phyloP scores from a whole-genome alignment of 2,329 filamentous ascomycete genomes.

The Nemania sp. region DNA sequence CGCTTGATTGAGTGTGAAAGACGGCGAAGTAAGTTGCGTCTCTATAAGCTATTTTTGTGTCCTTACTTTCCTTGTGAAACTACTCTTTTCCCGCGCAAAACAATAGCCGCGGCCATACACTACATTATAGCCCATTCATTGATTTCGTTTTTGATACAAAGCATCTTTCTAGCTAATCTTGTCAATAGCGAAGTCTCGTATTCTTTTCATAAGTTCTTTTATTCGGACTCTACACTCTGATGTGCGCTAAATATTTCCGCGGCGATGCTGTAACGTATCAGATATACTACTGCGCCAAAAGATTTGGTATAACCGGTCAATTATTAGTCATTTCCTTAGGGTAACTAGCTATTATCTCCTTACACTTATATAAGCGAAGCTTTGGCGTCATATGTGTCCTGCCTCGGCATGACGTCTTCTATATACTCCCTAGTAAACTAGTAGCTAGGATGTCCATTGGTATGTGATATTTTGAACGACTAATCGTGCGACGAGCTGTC shows the following conservation, averaged over 20 bases:
- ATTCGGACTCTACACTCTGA: constrained; percentile 21
- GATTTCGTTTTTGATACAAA: not conserved
- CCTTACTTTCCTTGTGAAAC: not conserved
- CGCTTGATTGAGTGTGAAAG: not conserved
- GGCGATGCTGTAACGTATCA: too few relatives aligned
- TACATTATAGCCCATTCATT: not conserved
- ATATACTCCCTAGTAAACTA: constrained; percentile 26
- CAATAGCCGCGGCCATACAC: not conserved
- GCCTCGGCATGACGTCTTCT: constrained; percentile 25
- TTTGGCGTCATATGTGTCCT: constrained; percentile 7
- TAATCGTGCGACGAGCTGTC: constrained; percentile 16
- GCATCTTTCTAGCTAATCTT: not conserved
- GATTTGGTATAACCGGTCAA: too few relatives aligned
- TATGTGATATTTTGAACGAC: constrained; percentile 20
- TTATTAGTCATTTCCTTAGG: too few relatives aligned
- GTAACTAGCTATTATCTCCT: not conserved
- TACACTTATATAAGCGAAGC: constrained; percentile 19
- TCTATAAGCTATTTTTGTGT: not conserved
- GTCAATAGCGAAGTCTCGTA: not conserved
- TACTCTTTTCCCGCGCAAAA: not conserved
- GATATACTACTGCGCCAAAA: too few relatives aligned
- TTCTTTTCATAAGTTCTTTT: constrained; percentile 23
- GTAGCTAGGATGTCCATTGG: constrained; percentile 9
- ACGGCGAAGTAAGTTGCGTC: not conserved
- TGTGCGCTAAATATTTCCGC: constrained; percentile 29